Evolutionary conservation across 2,329 filamentous ascomycete species (phyloP).

Genomic region (Exophiala bonariae): DNA sequence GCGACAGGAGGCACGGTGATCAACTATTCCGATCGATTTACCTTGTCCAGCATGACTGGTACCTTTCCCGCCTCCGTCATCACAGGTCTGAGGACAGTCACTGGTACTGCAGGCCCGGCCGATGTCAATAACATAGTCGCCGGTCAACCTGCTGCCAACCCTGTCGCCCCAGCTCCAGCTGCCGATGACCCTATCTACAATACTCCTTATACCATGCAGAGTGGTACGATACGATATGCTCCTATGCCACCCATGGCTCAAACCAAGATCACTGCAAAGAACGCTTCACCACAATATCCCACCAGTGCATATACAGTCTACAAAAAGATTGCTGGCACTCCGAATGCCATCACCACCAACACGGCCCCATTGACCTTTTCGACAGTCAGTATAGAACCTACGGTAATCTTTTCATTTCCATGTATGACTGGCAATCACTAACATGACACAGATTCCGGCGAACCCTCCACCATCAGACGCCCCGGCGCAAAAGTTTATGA

Average conservation of each 20-base stretch:
- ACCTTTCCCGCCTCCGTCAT: slow-evolving; percentile 48
- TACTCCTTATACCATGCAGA: slow-evolving; percentile 58
- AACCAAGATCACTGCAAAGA: slow-evolving; percentile 58
- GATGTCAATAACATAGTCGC: slow-evolving; percentile 26
- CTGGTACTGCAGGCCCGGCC: slow-evolving; percentile 29
- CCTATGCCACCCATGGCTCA: slow-evolving; percentile 61
- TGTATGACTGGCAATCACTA: slow-evolving; percentile 6
- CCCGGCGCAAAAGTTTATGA: slow-evolving; percentile 59
- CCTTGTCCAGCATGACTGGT: slow-evolving; percentile 65
- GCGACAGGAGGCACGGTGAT: slow-evolving; percentile 55
- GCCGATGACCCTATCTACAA: slow-evolving; percentile 32
- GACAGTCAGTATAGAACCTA: slow-evolving; percentile 56
- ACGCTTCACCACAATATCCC: slow-evolving; percentile 52
- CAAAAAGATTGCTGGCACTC: slow-evolving; percentile 44
- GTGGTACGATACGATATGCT: slow-evolving; percentile 59
- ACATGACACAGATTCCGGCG: slow-evolving; percentile 50
- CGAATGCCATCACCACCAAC: slow-evolving; percentile 52
- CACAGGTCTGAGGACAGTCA: slow-evolving; percentile 37
- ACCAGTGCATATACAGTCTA: slow-evolving; percentile 54
- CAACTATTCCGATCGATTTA: slow-evolving; percentile 65
- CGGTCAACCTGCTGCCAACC: slow-evolving; percentile 34
- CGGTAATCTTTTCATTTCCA: slow-evolving; percentile 46
- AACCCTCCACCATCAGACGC: slow-evolving; percentile 48
- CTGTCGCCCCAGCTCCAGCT: slow-evolving; percentile 10
- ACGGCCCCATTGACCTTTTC: slow-evolving; percentile 54